Evolutionary conservation across 495 filamentous ascomycete species (phyloP), one percentile per base, ranked within the genome.

Genomic region (Penicillium fimorum): DNA sequence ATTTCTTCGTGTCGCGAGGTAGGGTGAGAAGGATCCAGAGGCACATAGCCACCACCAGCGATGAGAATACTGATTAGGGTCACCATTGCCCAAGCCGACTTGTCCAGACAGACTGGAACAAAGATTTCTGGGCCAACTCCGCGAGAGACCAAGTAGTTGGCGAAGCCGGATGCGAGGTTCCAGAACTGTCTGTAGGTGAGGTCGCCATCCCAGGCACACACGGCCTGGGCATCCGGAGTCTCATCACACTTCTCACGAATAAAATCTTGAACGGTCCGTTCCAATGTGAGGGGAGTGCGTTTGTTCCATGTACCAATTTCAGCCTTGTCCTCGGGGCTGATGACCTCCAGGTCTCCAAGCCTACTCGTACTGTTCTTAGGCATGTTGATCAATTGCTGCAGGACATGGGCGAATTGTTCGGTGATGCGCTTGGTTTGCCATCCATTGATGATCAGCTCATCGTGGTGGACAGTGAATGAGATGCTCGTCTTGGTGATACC

Each of bases 101-200:
- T 87, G 43, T 81, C 76, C 25, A 86, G 72, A 54, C 77, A 84
- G 0, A 88, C 58, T 3, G 83, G 83, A 3, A 87, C 79, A 2
- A 83, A 49, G 0, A 63, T 67, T 27, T 82, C 80, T 4, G 70
- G 71, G 2, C 61, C 66, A 41, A 86, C 72, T 27, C 82, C 82
- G 8, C 80, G 73, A 20, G 66, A 69, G 2, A 61, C 54, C 0
- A 82, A 62, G 43, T 77, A 70, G 6, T 56, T 59, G 9, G 74
- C 73, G 20, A 78, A 72, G 1, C 61, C 63, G 5, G 71, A 69
- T 6, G 74, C 68, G n/a, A 70, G 55, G 1, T 67, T 44, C 47
- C 70, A 66, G 29, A 77, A 61, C 32, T 79, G 65, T 25, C 52
- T 46, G 56, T 79, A 79, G 1, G 68, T 69, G 7, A 78, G 57